Evolutionary conservation across 768 basidiomycete species (phyloP), one percentile per base, ranked within the genome.

Genomic region (Tylopilus cervinicoccineus): DNA sequence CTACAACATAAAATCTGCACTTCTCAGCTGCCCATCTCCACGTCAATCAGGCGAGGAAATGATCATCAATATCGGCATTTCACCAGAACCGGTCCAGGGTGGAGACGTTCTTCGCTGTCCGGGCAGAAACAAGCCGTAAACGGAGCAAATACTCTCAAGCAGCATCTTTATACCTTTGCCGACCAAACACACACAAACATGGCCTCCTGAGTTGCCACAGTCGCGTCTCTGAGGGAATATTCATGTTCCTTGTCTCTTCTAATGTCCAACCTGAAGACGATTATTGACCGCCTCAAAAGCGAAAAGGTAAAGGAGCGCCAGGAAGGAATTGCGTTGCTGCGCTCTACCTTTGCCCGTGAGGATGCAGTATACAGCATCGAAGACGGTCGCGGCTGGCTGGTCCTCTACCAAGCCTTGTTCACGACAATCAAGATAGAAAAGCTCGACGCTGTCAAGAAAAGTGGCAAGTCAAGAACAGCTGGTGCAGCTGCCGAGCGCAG

Each of bases 61-160:
- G 63, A 75, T 39, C 72, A 43, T 83, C 51, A 43, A 47, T 86
- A 50, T 86, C 66, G 84, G 83, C 84, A 32, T 72, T 74, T 82
- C 81, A 84, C 81, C 84, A 86, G 84, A 86, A 86, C 84, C 84
- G 82, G 78, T 68, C 68, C 81, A 84, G 81, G 71, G 79, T 82
- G 66, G 78, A 72, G 67, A 71, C 67, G 68, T 70, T 62, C 57
- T 36, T 68, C 67, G 73, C 84, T 84, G 81, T 77, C 76, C 84
- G 83, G 83, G 84, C 84, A 86, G 84, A 86, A 84, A 79, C 57
- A 72, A 73, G 84, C 84, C 84, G 56, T 56, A 24, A 51, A 50
- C 33, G 38, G 51, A 20, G 8, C 6, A 19, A 23, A 38, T 23
- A 40, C 38, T 22, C 10, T 24, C 16, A 40, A 38, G 19, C 34